Evolutionary conservation across 371 early-diverging fungal genomes (phyloP).

Genomic region (Mucor piriformis): DNA sequence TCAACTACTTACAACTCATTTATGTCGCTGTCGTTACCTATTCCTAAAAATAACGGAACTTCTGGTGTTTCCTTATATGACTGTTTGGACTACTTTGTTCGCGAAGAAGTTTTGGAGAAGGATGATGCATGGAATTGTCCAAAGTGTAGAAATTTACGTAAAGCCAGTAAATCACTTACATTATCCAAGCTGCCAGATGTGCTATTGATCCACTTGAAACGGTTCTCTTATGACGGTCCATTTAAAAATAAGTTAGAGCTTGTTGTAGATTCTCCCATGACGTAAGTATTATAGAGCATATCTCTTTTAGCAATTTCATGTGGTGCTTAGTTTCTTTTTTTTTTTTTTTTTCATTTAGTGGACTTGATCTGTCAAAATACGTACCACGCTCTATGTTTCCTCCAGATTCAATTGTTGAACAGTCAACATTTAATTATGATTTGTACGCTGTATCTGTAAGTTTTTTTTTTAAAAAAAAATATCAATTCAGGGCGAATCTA

Average conservation of each 20-base stretch:
- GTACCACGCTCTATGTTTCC: conserved; percentile 41
- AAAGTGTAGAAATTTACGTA: conserved; percentile 73
- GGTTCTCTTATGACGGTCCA: conserved; percentile 92
- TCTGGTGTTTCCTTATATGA: conserved; percentile 64
- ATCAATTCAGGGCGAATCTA: background rate
- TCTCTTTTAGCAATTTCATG: background rate
- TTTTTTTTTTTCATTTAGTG: conserved; percentile 22
- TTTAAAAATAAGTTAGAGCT: conserved; percentile 93
- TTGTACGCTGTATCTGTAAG: conserved; percentile 88
- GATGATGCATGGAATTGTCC: conserved; percentile 93
- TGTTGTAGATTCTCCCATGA: conserved; percentile 81
- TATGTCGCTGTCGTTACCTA: conserved; percentile 92
- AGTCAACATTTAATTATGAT: conserved; percentile 64
- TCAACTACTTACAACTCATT: conserved; percentile 92
- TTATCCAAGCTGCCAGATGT: conserved; percentile 87
- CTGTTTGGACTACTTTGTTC: conserved; percentile 85
- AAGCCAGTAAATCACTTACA: conserved; percentile 76
- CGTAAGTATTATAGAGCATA: conserved; percentile 24
- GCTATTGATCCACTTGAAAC: conserved; percentile 88
- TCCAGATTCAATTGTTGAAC: conserved; percentile 11
- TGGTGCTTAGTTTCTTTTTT: background rate
- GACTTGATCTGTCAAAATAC: conserved; percentile 38
- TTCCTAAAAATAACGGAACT: conserved; percentile 61
- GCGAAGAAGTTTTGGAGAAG: conserved; percentile 84
- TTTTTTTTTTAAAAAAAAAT: background rate